Conservation (phyloP, 2,329 filamentous ascomycete species). For the Colletotrichum abscissum region DNA sequence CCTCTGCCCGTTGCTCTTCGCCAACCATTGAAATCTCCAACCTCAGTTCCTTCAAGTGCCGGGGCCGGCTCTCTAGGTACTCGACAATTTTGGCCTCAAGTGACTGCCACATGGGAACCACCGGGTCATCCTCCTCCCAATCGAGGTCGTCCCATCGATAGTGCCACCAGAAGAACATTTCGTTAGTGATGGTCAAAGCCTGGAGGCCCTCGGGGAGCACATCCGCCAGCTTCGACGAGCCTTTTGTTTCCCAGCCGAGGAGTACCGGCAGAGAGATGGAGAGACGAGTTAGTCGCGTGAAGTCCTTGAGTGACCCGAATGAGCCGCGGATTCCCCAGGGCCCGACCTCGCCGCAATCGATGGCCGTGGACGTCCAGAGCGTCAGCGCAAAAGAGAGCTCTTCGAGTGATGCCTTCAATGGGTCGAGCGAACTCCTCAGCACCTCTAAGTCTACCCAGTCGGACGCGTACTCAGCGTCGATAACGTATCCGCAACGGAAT, state of each 20-base stretch:
- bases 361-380: conserved; percentile 2
- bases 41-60: neutral
- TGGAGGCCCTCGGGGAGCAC: neutral
- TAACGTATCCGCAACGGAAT: neutral
- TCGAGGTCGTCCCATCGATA: conserved; percentile 14
- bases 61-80: neutral
- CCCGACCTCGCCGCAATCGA: conserved; percentile 2
- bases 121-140: neutral
- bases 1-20: neutral
- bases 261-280: neutral
- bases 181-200: neutral
- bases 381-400: neutral
- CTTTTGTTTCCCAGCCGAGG: conserved; percentile 4
- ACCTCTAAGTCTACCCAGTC: neutral
- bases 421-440: neutral
- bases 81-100: neutral
- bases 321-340: conserved; percentile 8
- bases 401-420: neutral
- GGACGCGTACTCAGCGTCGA: neutral
- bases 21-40: neutral
- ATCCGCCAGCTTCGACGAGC: neutral
- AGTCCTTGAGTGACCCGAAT: neutral
- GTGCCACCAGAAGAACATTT: conserved; percentile 16
- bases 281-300: neutral
- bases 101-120: neutral